Conservation (phyloP, 805 yeast species). For the Nakazawaea holstii region DNA sequence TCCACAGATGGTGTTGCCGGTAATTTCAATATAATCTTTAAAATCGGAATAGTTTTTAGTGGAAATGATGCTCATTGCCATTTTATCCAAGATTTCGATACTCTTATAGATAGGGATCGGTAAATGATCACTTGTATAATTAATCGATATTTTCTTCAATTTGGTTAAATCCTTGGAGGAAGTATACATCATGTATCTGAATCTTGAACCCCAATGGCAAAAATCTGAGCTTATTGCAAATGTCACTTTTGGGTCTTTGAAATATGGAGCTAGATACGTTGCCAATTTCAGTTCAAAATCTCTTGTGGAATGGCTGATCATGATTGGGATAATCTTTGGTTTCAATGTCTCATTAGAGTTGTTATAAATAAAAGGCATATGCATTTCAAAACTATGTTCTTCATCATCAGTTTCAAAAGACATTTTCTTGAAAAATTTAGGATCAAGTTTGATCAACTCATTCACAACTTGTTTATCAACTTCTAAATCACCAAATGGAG, state of each 20-base stretch:
- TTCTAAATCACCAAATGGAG: conserved; percentile 75
- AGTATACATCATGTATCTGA: conserved; percentile 52
- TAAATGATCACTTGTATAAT: not conserved
- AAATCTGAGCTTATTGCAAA: conserved; percentile 87
- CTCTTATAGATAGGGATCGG: conserved; percentile 57
- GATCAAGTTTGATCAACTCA: conserved; percentile 27
- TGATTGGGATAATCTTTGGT: conserved; percentile 66
- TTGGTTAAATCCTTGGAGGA: conserved; percentile 24
- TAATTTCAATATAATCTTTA: conserved; percentile 57
- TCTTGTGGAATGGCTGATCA: conserved; percentile 61
- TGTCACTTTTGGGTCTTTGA: conserved; percentile 50
- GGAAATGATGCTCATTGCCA: conserved; percentile 61
- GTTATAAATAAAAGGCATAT: conserved; percentile 67
- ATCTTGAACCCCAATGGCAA: conserved; percentile 87
- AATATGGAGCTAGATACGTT: conserved; percentile 41
- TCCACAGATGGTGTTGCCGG: conserved; percentile 93
- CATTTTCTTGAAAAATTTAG: conserved; percentile 51
- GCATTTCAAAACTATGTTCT: conserved; percentile 96
- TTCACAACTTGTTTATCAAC: conserved; percentile 51
- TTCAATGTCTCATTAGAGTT: conserved; percentile 28
- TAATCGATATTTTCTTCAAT: conserved; percentile 10
- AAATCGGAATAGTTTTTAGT: conserved; percentile 54
- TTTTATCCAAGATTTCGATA: conserved; percentile 66
- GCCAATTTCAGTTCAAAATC: conserved; percentile 41
- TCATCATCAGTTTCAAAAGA: conserved; percentile 57